These are phyloP conservation scores for Fusarium newnesense DNA, from an alignment of 2,329 filamentous ascomycete genomes.

Conservation along the genomic window DNA sequence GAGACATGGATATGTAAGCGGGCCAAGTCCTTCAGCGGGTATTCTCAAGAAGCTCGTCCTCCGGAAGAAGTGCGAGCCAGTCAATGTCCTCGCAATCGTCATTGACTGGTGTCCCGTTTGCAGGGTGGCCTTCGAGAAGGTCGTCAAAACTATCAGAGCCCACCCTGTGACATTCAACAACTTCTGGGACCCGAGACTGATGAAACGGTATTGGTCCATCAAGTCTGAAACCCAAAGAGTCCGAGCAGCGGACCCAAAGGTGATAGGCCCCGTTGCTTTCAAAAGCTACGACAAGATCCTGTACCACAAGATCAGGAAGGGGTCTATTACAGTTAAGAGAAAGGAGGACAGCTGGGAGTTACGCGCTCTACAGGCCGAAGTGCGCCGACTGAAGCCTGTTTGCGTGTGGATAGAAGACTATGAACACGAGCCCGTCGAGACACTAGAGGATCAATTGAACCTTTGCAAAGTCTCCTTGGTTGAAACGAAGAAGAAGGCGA, in stretches of 20 bases:
- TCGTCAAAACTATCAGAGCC: neutral
- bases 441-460: neutral
- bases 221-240: neutral
- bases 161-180: neutral
- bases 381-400: neutral
- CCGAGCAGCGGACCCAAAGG: neutral
- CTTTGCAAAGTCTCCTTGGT: neutral
- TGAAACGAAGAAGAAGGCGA: neutral
- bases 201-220: slow-evolving; percentile 11
- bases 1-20: neutral
- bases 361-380: neutral
- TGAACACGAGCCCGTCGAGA: neutral
- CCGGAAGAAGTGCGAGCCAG: neutral
- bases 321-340: neutral
- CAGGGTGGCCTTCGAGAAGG: neutral
- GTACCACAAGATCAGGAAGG: neutral
- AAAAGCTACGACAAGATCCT: neutral
- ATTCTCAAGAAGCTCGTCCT: neutral
- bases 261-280: neutral
- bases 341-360: slow-evolving; percentile 3
- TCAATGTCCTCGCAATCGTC: neutral
- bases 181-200: slow-evolving; percentile 6
- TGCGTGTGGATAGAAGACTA: neutral
- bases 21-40: neutral
- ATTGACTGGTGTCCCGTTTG: slow-evolving; percentile 13